phyloP scores from a whole-genome alignment of 495 filamentous ascomycete species.

The Platismatia glauca region DNA sequence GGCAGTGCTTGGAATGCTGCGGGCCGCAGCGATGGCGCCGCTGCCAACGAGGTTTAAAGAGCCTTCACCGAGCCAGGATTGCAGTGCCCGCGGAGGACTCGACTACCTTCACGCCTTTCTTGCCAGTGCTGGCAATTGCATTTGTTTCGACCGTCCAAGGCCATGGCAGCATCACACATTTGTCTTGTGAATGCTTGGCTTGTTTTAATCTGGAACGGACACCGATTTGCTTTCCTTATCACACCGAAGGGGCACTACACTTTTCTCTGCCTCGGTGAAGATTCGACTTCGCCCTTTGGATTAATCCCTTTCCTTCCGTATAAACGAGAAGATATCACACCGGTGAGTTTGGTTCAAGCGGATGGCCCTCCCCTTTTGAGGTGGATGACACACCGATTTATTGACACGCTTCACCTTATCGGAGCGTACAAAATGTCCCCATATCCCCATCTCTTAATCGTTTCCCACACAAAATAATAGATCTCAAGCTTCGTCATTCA shows the following conservation, averaged over 20 bases:
- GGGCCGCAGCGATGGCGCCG: conserved; percentile 3
- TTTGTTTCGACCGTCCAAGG: not conserved
- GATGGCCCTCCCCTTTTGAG: not conserved
- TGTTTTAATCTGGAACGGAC: not conserved
- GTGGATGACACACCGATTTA: not conserved
- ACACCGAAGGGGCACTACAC: conserved; percentile 2
- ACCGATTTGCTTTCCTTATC: not conserved
- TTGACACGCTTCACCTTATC: not conserved
- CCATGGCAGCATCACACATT: not conserved
- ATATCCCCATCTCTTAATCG: not conserved
- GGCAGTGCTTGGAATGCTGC: conserved; percentile 1
- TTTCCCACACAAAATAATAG: not conserved
- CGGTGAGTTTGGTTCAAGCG: not conserved
- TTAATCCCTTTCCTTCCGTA: not conserved
- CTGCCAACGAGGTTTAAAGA: not conserved
- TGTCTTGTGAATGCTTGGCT: not conserved
- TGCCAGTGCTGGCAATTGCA: not conserved
- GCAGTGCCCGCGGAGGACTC: not conserved
- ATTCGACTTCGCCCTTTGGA: conserved; percentile 1
- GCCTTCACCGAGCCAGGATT: not conserved
- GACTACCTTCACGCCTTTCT: not conserved
- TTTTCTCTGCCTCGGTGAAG: not conserved
- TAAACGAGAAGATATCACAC: not conserved
- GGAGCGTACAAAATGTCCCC: not conserved
- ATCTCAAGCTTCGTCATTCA: not conserved